These are phyloP conservation scores for Neurospora discreta DNA, from an alignment of 495 filamentous ascomycete genomes.

Conservation along the genomic window DNA sequence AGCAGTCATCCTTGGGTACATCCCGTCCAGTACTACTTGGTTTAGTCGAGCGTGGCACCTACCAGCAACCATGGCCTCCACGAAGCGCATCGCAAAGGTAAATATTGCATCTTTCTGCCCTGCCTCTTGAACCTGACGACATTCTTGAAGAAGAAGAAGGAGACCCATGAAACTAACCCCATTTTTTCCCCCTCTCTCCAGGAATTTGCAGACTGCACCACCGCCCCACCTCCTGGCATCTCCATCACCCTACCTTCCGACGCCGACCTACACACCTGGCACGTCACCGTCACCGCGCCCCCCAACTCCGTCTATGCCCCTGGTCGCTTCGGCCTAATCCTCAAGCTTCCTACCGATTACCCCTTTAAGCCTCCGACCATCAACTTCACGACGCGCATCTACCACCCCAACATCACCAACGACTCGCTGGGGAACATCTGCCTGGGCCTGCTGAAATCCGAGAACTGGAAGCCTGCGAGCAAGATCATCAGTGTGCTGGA, in stretches of 20 bases:
- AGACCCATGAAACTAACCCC: neutral
- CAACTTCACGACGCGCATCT: conserved; percentile 88
- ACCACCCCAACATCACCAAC: conserved; percentile 96
- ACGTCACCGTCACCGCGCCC: conserved; percentile 65
- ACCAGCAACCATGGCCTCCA: conserved; percentile 32
- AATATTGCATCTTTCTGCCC: neutral
- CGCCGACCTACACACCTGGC: conserved; percentile 75
- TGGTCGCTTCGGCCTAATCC: conserved; percentile 66
- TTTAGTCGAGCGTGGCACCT: too few relatives aligned
- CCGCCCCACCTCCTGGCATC: conserved; percentile 54
- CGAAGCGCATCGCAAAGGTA: conserved; percentile 56
- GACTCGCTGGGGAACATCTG: conserved; percentile 87
- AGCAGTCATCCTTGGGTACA: neutral
- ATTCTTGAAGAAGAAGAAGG: too few relatives aligned
- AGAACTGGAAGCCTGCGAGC: conserved; percentile 90
- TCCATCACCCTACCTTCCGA: conserved; percentile 53
- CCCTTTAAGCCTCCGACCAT: conserved; percentile 89
- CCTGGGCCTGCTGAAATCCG: conserved; percentile 71
- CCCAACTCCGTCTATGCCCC: conserved; percentile 62
- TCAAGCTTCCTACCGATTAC: conserved; percentile 75
- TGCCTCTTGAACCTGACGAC: too few relatives aligned
- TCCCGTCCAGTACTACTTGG: neutral
- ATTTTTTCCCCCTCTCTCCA: conserved; percentile 17
- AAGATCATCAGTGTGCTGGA: conserved; percentile 68
- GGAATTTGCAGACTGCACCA: conserved; percentile 62